A percentile compares a stretch with the other conserved stretches of the same genome.
Evolutionary conservation across 345 rosid genomes (phyloP).

Genomic region (Populus ilicifolia): DNA sequence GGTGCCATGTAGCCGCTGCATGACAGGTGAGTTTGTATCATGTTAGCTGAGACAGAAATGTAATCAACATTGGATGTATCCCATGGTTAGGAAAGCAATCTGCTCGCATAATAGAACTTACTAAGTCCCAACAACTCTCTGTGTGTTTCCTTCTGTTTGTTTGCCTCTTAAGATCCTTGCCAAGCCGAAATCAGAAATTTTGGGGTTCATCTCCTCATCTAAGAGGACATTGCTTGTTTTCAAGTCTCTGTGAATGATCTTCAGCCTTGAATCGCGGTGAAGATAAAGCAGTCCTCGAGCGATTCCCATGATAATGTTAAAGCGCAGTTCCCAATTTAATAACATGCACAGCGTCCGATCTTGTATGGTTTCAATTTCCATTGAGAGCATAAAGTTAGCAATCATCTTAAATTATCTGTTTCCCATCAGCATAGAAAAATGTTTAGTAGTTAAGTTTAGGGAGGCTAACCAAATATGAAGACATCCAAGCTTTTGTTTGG

Average conservation of each 20-base stretch:
- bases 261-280: conserved; percentile 28
- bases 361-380: not conserved
- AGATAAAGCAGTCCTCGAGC: conserved; percentile 26
- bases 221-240: conserved; percentile 21
- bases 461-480: conserved; percentile 50
- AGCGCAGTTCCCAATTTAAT: conserved; percentile 17
- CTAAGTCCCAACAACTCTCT: conserved; percentile 23
- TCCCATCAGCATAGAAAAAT: not conserved
- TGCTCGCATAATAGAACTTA: not conserved
- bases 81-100: too few species aligned
- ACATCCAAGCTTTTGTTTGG: conserved; percentile 58
- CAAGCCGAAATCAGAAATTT: conserved; percentile 28
- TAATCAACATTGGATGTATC: not conserved
- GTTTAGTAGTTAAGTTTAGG: not conserved
- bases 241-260: conserved; percentile 27
- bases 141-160: conserved; percentile 18
- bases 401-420: not conserved
- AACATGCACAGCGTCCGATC: conserved; percentile 2
- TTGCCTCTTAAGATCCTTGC: conserved; percentile 26
- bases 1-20: conserved; percentile 34
- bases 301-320: conserved; percentile 20
- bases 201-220: conserved; percentile 20
- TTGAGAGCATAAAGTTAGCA: not conserved
- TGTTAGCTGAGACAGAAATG: not conserved
- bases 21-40: not conserved